Conservation (phyloP, 164 flowering plant species). For the Vitis amurensis region DNA sequence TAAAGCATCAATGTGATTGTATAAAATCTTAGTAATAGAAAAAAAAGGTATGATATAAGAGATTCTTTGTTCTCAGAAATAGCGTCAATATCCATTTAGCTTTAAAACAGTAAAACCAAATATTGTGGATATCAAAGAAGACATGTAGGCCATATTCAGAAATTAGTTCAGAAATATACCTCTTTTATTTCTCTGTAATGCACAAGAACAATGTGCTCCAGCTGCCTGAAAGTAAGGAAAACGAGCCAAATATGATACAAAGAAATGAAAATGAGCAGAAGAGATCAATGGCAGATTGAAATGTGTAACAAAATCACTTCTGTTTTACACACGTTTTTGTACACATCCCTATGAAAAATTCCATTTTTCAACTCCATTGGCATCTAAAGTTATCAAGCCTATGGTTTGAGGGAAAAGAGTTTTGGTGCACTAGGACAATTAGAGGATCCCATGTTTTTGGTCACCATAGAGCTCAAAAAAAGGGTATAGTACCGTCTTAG, state of each 20-base stretch:
- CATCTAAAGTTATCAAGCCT: background rate
- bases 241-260: background rate
- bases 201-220: conserved; percentile 73
- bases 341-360: background rate
- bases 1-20: too few species aligned
- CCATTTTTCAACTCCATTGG: background rate
- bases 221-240: conserved; percentile 46
- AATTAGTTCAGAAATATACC: conserved; percentile 25
- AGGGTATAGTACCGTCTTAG: too few species aligned
- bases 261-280: background rate
- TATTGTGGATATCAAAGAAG: too few species aligned
- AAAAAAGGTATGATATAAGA: too few species aligned
- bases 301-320: background rate
- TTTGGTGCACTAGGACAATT: too few species aligned
- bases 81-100: too few species aligned
- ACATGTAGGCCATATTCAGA: too few species aligned
- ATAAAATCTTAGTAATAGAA: too few species aligned
- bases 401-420: background rate
- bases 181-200: conserved; percentile 79
- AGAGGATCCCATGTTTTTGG: too few species aligned
- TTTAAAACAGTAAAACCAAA: too few species aligned
- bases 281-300: background rate
- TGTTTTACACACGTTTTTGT: background rate
- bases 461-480: too few species aligned
- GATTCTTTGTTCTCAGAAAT: too few species aligned